These are phyloP conservation scores for Neurospora cerealis DNA, from an alignment of 495 filamentous ascomycete species.

Conservation along the genomic window DNA sequence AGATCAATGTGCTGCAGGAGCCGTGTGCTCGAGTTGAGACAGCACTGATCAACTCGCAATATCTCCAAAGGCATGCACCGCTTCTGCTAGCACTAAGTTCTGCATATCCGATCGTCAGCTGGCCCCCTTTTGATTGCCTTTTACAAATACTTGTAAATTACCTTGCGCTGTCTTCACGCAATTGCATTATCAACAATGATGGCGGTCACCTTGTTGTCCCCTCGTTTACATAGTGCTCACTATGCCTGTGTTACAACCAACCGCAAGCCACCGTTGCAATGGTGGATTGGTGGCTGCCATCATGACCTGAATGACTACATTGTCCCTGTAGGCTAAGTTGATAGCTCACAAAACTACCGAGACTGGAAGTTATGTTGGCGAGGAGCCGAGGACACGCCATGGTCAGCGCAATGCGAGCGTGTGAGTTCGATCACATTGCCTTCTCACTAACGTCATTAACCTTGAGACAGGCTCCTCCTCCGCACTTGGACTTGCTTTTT, in stretches of 20 bases:
- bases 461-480: background rate
- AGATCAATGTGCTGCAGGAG: background rate
- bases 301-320: background rate
- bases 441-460: background rate
- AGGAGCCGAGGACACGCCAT: background rate
- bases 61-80: background rate
- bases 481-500: background rate
- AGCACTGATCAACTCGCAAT: background rate
- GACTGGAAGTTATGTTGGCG: background rate
- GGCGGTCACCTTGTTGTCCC: background rate
- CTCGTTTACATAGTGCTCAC: background rate
- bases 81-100: background rate
- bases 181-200: background rate
- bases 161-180: background rate
- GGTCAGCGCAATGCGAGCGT: background rate
- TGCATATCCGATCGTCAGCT: background rate
- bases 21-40: background rate
- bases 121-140: background rate
- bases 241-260: background rate
- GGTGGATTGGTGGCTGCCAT: background rate
- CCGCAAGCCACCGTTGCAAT: background rate
- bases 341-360: background rate
- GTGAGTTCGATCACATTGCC: background rate
- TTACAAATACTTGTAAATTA: background rate
- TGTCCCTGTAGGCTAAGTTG: background rate